Conservation (phyloP, 805 yeast genomes). For the Schizosaccharomyces lindneri region DNA sequence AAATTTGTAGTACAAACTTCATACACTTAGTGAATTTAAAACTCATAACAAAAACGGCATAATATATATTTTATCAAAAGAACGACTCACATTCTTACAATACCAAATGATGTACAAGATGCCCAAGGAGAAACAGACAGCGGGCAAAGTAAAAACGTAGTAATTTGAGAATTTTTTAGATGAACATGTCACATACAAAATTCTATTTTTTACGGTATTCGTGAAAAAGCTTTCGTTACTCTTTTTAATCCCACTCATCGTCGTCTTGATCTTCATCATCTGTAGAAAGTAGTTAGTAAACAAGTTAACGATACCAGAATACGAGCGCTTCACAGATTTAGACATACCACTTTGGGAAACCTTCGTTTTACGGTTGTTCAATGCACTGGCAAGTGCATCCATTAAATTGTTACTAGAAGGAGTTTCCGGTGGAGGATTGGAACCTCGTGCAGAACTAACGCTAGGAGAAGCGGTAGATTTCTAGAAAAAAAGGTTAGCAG, state of each 20-base stretch:
- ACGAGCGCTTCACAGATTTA: background rate
- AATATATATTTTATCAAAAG: too few relatives aligned
- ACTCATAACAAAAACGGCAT: too few relatives aligned
- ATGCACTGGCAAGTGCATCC: conserved; percentile 71
- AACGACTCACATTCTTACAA: background rate
- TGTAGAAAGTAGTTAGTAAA: background rate
- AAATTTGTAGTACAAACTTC: too few relatives aligned
- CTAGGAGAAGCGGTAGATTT: background rate
- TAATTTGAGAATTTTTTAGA: background rate
- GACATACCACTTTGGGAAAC: conserved; percentile 31
- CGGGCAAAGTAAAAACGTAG: background rate
- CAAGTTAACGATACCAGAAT: background rate
- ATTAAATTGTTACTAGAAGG: conserved; percentile 41
- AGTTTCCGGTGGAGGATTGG: background rate
- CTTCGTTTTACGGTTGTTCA: conserved; percentile 56
- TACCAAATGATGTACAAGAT: background rate
- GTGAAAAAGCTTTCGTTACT: background rate
- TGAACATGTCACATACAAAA: too few relatives aligned
- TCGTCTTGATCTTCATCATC: conserved; percentile 4
- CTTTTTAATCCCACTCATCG: conserved; percentile 4
- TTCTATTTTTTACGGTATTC: background rate
- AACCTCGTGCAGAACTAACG: background rate
- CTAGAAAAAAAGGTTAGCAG: background rate
- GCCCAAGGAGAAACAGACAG: background rate
- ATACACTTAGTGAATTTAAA: too few relatives aligned